A percentile compares a stretch with the other conserved stretches of the same genome.
Evolutionary conservation across 2,329 filamentous ascomycete genomes (phyloP).

Genomic region (Sordariomycetes sp.): DNA sequence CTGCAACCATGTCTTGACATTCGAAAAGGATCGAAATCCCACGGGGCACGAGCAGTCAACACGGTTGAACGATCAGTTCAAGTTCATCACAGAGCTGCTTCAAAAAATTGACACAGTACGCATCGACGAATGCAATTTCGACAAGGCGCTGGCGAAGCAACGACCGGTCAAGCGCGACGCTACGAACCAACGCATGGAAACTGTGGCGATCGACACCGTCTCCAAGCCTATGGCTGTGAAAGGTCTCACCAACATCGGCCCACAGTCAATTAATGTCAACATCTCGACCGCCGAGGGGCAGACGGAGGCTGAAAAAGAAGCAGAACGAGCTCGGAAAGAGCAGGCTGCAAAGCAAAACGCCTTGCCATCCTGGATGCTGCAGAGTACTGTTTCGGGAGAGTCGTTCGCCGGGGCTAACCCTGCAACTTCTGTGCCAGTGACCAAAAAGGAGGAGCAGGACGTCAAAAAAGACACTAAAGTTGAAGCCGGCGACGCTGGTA

Average conservation of each 20-base stretch:
- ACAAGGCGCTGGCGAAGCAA: constrained; percentile 54
- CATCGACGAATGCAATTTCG: constrained; percentile 67
- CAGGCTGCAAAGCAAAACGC: constrained; percentile 60
- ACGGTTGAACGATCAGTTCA: constrained; percentile 69
- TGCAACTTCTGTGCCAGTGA: constrained; percentile 7
- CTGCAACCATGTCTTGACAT: constrained; percentile 57
- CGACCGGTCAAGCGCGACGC: constrained; percentile 58
- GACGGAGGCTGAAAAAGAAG: constrained; percentile 56
- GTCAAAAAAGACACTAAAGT: constrained; percentile 31
- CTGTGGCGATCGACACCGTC: constrained; percentile 45
- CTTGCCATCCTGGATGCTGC: constrained; percentile 62
- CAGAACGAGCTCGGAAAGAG: constrained; percentile 56
- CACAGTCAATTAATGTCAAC: constrained; percentile 60
- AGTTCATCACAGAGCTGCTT: constrained; percentile 67
- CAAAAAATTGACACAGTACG: constrained; percentile 67
- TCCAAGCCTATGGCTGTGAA: constrained; percentile 58
- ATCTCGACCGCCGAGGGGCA: constrained; percentile 59
- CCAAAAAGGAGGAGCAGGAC: constrained; percentile 31
- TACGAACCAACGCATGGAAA: constrained; percentile 54
- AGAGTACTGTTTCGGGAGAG: constrained; percentile 58
- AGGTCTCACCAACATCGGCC: constrained; percentile 56
- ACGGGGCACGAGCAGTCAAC: constrained; percentile 66
- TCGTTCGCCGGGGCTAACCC: constrained; percentile 32
- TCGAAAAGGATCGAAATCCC: constrained; percentile 57
- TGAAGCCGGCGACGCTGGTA: constrained; percentile 40